These are phyloP conservation scores for Phytophthora citrophthora DNA, from an alignment of 352 stramenopile species.

Conservation along the genomic window DNA sequence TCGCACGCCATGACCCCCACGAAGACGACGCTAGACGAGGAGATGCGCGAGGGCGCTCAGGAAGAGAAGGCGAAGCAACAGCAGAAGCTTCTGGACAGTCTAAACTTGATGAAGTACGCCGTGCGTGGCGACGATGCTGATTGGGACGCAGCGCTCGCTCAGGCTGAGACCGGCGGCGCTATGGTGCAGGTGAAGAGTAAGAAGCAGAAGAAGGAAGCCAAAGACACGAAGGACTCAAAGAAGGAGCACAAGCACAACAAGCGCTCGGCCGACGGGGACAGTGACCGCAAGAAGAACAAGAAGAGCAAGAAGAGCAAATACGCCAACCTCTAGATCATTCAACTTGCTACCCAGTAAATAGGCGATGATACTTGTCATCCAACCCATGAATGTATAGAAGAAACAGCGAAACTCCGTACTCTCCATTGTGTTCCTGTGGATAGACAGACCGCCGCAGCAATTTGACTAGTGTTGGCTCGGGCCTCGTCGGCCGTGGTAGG, in stretches of 20 bases:
- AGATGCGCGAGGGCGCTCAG: slow-evolving; percentile 74
- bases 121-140: slow-evolving; percentile 94
- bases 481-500: slow-evolving; percentile 60
- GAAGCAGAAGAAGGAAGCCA: slow-evolving; percentile 76
- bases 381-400: slow-evolving; percentile 36
- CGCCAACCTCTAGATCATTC: slow-evolving; percentile 64
- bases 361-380: slow-evolving; percentile 6
- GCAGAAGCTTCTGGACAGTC: slow-evolving; percentile 85
- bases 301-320: slow-evolving; percentile 83
- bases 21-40: slow-evolving; percentile 80
- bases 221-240: slow-evolving; percentile 81
- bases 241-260: slow-evolving; percentile 47
- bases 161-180: slow-evolving; percentile 41
- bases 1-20: slow-evolving; percentile 85
- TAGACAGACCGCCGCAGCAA: neutral
- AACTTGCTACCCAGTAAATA: slow-evolving; percentile 7
- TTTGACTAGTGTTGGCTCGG: slow-evolving; percentile 20
- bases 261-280: slow-evolving; percentile 48
- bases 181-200: slow-evolving; percentile 90
- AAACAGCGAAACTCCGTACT: slow-evolving; percentile 2
- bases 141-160: slow-evolving; percentile 81
- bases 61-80: slow-evolving; percentile 86
- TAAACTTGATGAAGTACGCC: slow-evolving; percentile 96
- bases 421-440: neutral
- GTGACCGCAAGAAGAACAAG: slow-evolving; percentile 59